Evolutionary conservation across 352 stramenopile genomes (phyloP).

Genomic region (Lagenidium giganteum): DNA sequence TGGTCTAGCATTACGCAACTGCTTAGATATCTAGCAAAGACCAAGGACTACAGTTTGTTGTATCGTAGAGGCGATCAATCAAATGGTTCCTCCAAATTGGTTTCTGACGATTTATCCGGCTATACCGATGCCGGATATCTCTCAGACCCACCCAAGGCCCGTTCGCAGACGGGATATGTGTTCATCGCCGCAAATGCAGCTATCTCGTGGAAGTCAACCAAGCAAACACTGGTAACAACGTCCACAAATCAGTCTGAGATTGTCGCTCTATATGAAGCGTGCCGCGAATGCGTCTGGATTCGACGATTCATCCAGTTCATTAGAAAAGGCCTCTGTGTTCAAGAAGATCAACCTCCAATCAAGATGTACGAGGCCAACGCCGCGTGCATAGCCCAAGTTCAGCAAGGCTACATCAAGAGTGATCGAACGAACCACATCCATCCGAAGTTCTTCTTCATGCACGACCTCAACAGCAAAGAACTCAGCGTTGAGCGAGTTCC

Average conservation of each 20-base stretch:
- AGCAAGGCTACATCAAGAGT: too few species aligned
- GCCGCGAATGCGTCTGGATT: conserved; percentile 12
- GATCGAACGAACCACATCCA: too few species aligned
- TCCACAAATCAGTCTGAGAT: conserved; percentile 14
- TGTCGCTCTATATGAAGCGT: conserved; percentile 13
- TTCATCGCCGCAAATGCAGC: conserved; percentile 10
- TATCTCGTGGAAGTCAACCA: conserved; percentile 14
- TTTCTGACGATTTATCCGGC: conserved; percentile 11
- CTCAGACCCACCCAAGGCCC: conserved; percentile 11
- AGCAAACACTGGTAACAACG: conserved; percentile 9
- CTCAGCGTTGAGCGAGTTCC: too few species aligned
- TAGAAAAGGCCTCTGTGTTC: too few species aligned
- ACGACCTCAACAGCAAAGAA: too few species aligned
- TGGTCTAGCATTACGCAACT: conserved; percentile 11
- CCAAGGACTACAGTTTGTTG: conserved; percentile 4
- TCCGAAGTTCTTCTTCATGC: too few species aligned
- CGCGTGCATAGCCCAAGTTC: too few species aligned
- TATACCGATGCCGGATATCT: conserved; percentile 14
- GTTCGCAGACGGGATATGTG: conserved; percentile 16
- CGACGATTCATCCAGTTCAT: conserved; percentile 14
- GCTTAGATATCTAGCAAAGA: conserved; percentile 12
- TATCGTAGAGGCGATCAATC: conserved; percentile 7
- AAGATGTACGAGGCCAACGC: too few species aligned
- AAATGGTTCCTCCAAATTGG: background rate
- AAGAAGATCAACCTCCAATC: too few species aligned